Conservation (phyloP, 768 basidiomycete species). For the Pulveroboletus ravenelii region DNA sequence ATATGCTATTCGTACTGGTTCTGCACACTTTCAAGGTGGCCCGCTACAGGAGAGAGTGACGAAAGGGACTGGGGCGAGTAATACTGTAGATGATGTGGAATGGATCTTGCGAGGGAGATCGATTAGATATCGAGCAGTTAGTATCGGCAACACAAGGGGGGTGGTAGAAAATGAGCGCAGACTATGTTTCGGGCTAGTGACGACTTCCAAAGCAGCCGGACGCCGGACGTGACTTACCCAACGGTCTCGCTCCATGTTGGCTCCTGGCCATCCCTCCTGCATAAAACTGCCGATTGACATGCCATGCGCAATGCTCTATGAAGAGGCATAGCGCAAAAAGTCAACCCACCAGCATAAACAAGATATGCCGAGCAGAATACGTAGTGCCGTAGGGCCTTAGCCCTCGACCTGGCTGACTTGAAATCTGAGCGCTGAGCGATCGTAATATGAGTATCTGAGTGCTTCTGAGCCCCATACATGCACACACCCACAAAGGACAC, state of each 20-base stretch:
- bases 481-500: too few species aligned
- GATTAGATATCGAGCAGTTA: conserved; percentile 68
- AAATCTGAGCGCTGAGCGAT: too few species aligned
- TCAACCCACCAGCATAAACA: too few species aligned
- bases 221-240: conserved; percentile 47
- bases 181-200: conserved; percentile 12
- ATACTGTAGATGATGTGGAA: conserved; percentile 52
- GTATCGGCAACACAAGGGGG: conserved; percentile 62
- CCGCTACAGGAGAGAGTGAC: conserved; percentile 72
- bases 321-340: too few species aligned
- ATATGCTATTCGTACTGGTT: conserved; percentile 50
- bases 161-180: conserved; percentile 68
- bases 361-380: too few species aligned
- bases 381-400: too few species aligned
- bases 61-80: conserved; percentile 75
- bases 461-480: too few species aligned
- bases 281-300: conserved; percentile 58
- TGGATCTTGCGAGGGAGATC: conserved; percentile 69
- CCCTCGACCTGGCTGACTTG: too few species aligned
- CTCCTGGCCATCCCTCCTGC: conserved; percentile 43
- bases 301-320: too few species aligned
- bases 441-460: too few species aligned
- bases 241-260: conserved; percentile 81
- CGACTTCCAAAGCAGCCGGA: not conserved
- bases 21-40: conserved; percentile 45